Base-by-base conservation (phyloP, 495 filamentous ascomycete species). In the Annulohypoxylon nitens region DNA sequence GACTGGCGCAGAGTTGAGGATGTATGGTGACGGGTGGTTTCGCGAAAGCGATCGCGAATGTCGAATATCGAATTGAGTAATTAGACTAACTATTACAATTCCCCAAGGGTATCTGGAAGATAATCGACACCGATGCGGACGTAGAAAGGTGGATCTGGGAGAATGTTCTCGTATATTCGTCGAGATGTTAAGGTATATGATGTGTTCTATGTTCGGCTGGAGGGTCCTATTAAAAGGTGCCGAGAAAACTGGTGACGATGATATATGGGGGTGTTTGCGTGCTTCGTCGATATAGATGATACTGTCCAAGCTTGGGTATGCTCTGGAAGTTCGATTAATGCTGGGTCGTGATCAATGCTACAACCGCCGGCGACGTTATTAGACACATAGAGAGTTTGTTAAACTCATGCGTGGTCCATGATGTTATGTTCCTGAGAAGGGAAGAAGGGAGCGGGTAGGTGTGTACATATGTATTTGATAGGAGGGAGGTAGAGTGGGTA, bases 381-480 rank as follows among this genome's bases (percentile, higher is more conserved):
- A 30, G 48, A 47, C 67, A 71, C 67, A 58, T 70, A 68, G 5
- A 75, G 67, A 70, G 70, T 45, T 23, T 47, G 41, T 70, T 61
- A 14, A 74, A 74, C 66, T 67, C 69, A 59, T 69, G 59, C 48
- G 65, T 73, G 57, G 74, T 70, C 73, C 53, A 69, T 68, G 55
- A 67, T 75, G 60, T 33, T 65, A 66, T 55, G 66, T 61, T 71
- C 50, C 58, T 54, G 63, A 51, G 39, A 66, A 53, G 41, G 70
- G 67, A 34, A 51, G 36, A 55, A 43, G 67, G 36, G 64, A 69
- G 73, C 61, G 73, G 73, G 48, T 75, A 75, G 73, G 64, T 75
- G 73, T 75, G 72, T 71, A 76, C 72, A 71, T 72, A 78, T 75
- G 76, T 77, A 77, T 78, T 78, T 75, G 71, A 73, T 74, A 73